Conservation (phyloP, 2,329 filamentous ascomycete genomes). For the Claviceps cyperi region DNA sequence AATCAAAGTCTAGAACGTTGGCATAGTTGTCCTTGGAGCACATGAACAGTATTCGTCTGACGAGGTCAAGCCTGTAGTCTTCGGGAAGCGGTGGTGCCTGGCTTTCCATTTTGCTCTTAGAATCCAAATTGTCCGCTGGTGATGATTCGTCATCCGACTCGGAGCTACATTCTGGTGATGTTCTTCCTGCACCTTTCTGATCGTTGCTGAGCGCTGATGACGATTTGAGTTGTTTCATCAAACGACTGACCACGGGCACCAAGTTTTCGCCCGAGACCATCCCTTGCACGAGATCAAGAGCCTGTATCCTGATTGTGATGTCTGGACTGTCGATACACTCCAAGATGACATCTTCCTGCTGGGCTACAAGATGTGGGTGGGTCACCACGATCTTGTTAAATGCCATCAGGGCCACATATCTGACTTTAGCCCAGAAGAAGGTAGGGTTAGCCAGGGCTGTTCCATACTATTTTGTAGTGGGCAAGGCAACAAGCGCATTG, state of each 20-base stretch:
- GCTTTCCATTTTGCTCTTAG: constrained; percentile 17
- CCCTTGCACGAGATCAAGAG: constrained; percentile 77
- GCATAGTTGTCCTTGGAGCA: constrained; percentile 80
- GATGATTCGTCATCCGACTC: constrained; percentile 37
- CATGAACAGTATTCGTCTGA: constrained; percentile 72
- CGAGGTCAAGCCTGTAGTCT: constrained; percentile 74
- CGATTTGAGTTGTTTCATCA: constrained; percentile 75
- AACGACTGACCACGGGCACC: constrained; percentile 65
- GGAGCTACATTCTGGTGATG: constrained; percentile 27
- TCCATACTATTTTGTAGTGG: background rate
- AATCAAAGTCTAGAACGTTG: constrained; percentile 82
- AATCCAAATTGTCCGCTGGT: constrained; percentile 25
- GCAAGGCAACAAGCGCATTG: background rate
- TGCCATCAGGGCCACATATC: constrained; percentile 89
- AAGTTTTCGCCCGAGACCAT: constrained; percentile 89
- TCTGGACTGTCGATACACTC: constrained; percentile 93
- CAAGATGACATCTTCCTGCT: constrained; percentile 92
- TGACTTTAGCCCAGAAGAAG: constrained; percentile 42
- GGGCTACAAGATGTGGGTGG: constrained; percentile 74
- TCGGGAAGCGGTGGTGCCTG: constrained; percentile 55
- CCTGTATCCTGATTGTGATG: constrained; percentile 87
- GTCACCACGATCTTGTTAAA: constrained; percentile 90
- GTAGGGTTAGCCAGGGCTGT: constrained; percentile 1
- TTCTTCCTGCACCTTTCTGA: constrained; percentile 21
- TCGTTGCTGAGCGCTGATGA: constrained; percentile 40